Percentiles rank a stretch among this genome's conserved stretches.
Evolutionary conservation across 2,329 filamentous ascomycete genomes (phyloP).

Genomic region (Teratosphaeria nubilosa): DNA sequence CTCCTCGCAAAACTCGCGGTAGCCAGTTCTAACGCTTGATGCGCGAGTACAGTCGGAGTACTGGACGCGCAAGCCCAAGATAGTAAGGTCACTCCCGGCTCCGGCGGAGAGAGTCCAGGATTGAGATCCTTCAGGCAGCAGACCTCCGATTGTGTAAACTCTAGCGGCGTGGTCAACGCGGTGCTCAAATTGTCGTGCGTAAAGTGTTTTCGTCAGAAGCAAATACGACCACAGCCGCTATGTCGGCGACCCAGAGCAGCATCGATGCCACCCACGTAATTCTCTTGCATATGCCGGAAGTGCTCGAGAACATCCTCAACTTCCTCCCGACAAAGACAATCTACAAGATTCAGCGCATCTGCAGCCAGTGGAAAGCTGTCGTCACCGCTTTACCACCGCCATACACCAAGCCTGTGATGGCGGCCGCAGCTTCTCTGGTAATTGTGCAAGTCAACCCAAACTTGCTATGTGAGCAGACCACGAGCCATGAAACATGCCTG

Average conservation of each 20-base stretch:
- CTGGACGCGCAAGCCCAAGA: too few relatives aligned
- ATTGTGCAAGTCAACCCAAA: background rate
- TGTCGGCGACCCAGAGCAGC: background rate
- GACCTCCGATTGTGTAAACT: background rate
- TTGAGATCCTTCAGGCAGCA: background rate
- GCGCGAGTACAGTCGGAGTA: too few relatives aligned
- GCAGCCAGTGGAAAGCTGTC: background rate
- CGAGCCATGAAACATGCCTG: background rate
- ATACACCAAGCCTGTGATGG: background rate
- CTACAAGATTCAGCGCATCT: background rate
- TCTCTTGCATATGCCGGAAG: background rate
- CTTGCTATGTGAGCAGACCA: background rate
- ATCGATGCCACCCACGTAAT: background rate
- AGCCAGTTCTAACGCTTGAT: too few relatives aligned
- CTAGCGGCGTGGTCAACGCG: background rate
- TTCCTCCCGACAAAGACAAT: background rate
- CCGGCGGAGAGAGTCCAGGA: background rate
- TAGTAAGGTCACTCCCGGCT: background rate
- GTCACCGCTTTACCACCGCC: background rate
- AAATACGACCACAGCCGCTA: background rate
- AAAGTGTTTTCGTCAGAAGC: background rate
- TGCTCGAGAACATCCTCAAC: background rate
- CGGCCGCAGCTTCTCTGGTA: background rate
- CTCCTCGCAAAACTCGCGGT: too few relatives aligned
- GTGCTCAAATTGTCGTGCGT: background rate